Evolutionary conservation across 768 basidiomycete genomes (phyloP).

Genomic region (Serpula lacrymans): DNA sequence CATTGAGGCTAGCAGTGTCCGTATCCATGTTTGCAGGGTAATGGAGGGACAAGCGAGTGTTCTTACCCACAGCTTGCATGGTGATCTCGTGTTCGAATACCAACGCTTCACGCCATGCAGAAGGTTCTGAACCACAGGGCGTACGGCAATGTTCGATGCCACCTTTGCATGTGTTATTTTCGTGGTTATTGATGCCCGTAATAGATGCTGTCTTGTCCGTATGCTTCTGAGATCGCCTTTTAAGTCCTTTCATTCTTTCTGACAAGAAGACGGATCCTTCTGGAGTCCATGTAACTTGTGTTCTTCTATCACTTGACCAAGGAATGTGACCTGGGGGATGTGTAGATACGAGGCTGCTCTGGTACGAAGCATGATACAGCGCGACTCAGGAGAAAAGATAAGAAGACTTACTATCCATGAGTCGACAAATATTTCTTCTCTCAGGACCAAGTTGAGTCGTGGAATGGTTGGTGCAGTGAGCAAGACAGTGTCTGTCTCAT

Average conservation of each 20-base stretch:
- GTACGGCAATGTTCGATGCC: no score
- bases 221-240: no score
- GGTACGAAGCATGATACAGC: slow-evolving; percentile 9
- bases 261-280: slow-evolving; percentile 28
- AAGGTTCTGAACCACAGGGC: no score
- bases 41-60: no score
- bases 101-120: no score
- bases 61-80: no score
- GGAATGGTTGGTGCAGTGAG: slow-evolving; percentile 32
- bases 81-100: no score
- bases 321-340: slow-evolving; percentile 26
- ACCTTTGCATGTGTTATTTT: slow-evolving; percentile 5
- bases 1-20: no score
- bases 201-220: no score
- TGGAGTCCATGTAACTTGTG: slow-evolving; percentile 22
- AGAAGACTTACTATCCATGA: slow-evolving; percentile 31
- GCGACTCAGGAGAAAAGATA: not conserved
- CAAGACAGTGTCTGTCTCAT: slow-evolving; percentile 12
- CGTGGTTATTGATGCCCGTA: not conserved
- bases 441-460: slow-evolving; percentile 32
- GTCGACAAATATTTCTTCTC: slow-evolving; percentile 30
- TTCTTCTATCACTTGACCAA: slow-evolving; percentile 21
- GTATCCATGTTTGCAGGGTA: no score
- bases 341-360: slow-evolving; percentile 17
- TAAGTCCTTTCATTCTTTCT: slow-evolving; percentile 10